Evolutionary conservation across 73 alveolate species (phyloP), one percentile per base, ranked within the genome.

Genomic region (Paramecium sexaurelia): DNA sequence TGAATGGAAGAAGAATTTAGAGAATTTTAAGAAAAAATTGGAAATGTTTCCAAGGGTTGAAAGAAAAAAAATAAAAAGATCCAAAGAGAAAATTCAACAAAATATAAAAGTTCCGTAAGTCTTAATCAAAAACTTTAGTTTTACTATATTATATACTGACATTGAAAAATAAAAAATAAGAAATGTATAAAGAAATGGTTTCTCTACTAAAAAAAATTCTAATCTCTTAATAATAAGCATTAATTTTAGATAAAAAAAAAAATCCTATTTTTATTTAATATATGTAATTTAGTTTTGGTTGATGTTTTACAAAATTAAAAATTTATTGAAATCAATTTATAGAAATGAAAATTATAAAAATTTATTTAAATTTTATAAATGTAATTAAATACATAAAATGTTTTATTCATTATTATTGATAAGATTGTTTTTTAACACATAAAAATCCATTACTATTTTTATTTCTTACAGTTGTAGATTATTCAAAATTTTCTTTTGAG

Each of bases 1-100:
- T 27, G 56, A 13, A 85, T 85, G 92, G 32, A 85, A n/a, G 92
- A 85, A 85, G 29, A 85, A 61, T 27, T 85, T 15, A 15, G 55
- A 32, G 85, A 85, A 57, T 66, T 85, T 26, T 55, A 85, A 85
- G 92, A 85, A 27, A 35, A 85, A 73, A 55, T 56, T 20, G 92
- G 92, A 2, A 26, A 85, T 56, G 92, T 85, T 35, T 27, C 68
- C 7, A 15, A 85, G 6, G 92, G 92, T 22, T 75, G 11, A 17
- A 85, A 57, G 92, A 85, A 19, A 8, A 56, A 37, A 85, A 56
- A 32, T 7, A 55, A 56, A 56, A 24, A 35, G 32, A 56, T 7
- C 26, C 57, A 7, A 27, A 32, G 20, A 69, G 33, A 47, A 69
- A 32, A 69, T 6, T 56, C 33, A 20, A 11, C 22, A 35, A n/a